Evolutionary conservation across 495 filamentous ascomycete genomes (phyloP).

Genomic region (Sphaerosporella brunnea): DNA sequence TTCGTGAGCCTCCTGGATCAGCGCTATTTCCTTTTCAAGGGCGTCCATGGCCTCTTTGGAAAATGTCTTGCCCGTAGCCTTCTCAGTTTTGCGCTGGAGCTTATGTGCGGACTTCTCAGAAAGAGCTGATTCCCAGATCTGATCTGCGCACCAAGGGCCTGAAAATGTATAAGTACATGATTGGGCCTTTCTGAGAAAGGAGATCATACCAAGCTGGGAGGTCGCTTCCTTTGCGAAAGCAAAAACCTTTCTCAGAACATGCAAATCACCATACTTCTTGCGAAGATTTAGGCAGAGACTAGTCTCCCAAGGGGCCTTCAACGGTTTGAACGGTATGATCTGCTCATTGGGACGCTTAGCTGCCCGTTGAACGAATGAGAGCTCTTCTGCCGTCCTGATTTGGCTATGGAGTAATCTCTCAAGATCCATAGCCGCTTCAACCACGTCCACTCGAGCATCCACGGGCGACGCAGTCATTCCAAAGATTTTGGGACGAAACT

Average conservation of each 20-base stretch:
- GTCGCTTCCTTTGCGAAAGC: slow-evolving; percentile 38
- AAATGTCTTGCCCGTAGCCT: neutral
- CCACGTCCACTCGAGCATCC: slow-evolving; percentile 60
- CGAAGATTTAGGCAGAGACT: slow-evolving; percentile 41
- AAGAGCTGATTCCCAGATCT: slow-evolving; percentile 57
- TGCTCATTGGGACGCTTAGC: slow-evolving; percentile 45
- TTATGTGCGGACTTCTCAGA: slow-evolving; percentile 45
- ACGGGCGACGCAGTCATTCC: slow-evolving; percentile 97
- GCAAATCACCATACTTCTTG: slow-evolving; percentile 37
- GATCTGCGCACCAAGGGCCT: slow-evolving; percentile 69
- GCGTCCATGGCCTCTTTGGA: slow-evolving; percentile 22
- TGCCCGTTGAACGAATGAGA: slow-evolving; percentile 40
- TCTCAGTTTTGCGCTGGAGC: slow-evolving; percentile 31
- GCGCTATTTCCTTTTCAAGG: slow-evolving; percentile 34
- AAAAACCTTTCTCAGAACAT: slow-evolving; percentile 42
- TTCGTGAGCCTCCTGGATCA: slow-evolving; percentile 42
- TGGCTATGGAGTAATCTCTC: slow-evolving; percentile 60
- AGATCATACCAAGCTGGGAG: slow-evolving; percentile 37
- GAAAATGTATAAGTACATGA: slow-evolving; percentile 21
- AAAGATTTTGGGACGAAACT: slow-evolving; percentile 58
- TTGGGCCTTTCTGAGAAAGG: neutral
- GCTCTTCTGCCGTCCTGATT: slow-evolving; percentile 65
- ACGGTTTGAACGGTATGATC: slow-evolving; percentile 39
- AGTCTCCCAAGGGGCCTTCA: slow-evolving; percentile 41
- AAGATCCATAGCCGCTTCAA: slow-evolving; percentile 37